Evolutionary conservation across 2,329 filamentous ascomycete genomes (phyloP).

Genomic region (Sclerotinia sclerotiorum): DNA sequence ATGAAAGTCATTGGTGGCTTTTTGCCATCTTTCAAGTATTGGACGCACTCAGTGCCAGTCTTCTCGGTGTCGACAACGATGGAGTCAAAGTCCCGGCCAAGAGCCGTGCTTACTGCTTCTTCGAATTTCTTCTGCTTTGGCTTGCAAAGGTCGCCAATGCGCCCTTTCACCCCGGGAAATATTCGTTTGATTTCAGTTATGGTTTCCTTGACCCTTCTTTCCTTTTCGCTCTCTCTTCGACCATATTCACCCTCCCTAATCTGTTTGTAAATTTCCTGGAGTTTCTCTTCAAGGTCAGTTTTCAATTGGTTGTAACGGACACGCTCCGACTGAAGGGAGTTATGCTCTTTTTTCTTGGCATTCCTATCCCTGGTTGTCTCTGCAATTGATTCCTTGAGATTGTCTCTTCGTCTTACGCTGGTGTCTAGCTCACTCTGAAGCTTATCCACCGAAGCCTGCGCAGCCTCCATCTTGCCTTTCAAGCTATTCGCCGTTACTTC

Average conservation of each 20-base stretch:
- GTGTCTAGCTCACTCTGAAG: constrained; percentile 69
- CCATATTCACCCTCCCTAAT: constrained; percentile 84
- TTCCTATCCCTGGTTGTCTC: constrained; percentile 76
- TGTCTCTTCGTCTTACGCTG: constrained; percentile 66
- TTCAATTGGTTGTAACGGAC: constrained; percentile 76
- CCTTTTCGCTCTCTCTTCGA: constrained; percentile 79
- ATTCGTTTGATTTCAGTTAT: constrained; percentile 85
- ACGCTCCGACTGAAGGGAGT: constrained; percentile 79
- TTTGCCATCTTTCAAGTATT: constrained; percentile 88
- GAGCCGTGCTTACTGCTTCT: constrained; percentile 86
- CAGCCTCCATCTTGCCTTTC: constrained; percentile 81
- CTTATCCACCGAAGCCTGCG: constrained; percentile 71
- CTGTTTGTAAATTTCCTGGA: constrained; percentile 76
- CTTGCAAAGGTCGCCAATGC: constrained; percentile 87
- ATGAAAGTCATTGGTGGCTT: constrained; percentile 90
- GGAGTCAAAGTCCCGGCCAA: constrained; percentile 90
- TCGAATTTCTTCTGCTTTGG: constrained; percentile 97
- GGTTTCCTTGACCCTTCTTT: constrained; percentile 76
- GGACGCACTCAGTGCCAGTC: constrained; percentile 88
- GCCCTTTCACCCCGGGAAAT: constrained; percentile 86
- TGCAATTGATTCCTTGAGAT: constrained; percentile 62
- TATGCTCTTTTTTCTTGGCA: constrained; percentile 85
- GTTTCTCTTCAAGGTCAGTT: constrained; percentile 88
- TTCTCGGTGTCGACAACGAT: constrained; percentile 95
- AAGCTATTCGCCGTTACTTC: constrained; percentile 87